Percentiles rank a stretch among this genome's conserved stretches.
These are phyloP conservation scores for Hanseniaspora hatyaiensis DNA, from an alignment of 805 yeast species.

Conservation along the genomic window DNA sequence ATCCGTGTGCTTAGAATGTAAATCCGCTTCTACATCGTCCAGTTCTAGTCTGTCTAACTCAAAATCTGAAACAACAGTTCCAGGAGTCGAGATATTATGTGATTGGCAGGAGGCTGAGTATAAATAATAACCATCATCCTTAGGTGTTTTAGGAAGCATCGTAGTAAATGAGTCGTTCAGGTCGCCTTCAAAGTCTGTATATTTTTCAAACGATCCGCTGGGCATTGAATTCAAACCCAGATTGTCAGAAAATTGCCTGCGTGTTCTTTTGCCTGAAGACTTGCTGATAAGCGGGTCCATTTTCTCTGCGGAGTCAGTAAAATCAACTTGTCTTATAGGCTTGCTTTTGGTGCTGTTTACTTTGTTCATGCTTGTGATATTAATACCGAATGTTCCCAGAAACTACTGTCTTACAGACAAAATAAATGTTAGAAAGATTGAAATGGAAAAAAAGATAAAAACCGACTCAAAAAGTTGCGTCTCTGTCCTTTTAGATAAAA, in stretches of 20 bases:
- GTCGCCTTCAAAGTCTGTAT: not conserved
- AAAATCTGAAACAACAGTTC: slow-evolving; percentile 11
- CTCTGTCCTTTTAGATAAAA: too few species aligned
- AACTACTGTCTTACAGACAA: too few species aligned
- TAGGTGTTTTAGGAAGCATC: slow-evolving; percentile 35
- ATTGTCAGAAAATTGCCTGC: not conserved
- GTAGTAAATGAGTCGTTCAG: not conserved
- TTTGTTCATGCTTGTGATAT: not conserved
- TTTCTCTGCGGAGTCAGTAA: not conserved
- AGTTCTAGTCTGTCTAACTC: slow-evolving; percentile 19
- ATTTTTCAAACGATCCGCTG: not conserved
- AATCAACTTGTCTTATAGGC: slow-evolving; percentile 4
- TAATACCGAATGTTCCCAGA: too few species aligned
- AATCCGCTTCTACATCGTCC: slow-evolving; percentile 16
- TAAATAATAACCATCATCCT: slow-evolving; percentile 27
- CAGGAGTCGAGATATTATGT: slow-evolving; percentile 3
- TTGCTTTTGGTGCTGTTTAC: not conserved
- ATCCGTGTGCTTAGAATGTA: too few species aligned
- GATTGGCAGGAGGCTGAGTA: slow-evolving; percentile 16
- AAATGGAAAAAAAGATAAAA: not conserved
- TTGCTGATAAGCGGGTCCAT: slow-evolving; percentile 1
- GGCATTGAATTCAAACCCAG: not conserved
- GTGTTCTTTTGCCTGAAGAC: not conserved
- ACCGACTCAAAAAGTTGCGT: not conserved
- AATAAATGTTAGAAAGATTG: too few species aligned